Percentiles rank a stretch among this genome's conserved stretches.
These are phyloP conservation scores for Salix koriyanagi DNA, from an alignment of 345 rosid genomes.

Conservation along the genomic window DNA sequence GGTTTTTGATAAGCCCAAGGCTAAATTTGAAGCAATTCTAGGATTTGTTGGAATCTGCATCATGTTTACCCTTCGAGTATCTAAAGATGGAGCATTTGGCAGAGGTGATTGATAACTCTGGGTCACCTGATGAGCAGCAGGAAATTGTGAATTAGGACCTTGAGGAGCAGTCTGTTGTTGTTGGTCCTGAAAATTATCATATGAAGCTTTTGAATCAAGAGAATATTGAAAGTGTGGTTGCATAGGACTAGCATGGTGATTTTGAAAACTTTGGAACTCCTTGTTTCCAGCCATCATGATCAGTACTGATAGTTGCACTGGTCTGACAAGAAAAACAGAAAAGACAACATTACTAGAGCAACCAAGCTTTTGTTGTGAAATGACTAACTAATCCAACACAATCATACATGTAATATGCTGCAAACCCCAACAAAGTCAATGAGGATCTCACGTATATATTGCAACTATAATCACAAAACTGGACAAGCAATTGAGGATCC, in stretches of 20 bases:
- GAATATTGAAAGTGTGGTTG: constrained; percentile 59
- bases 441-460: background rate
- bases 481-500: background rate
- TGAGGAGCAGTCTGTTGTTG: constrained; percentile 63
- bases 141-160: constrained; percentile 52
- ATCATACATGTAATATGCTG: background rate
- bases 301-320: constrained; percentile 45
- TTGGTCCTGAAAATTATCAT: constrained; percentile 58
- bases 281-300: constrained; percentile 70
- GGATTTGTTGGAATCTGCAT: constrained; percentile 97
- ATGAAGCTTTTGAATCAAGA: constrained; percentile 52
- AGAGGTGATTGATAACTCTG: constrained; percentile 47
- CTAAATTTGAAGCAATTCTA: constrained; percentile 89
- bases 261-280: constrained; percentile 53
- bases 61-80: constrained; percentile 67
- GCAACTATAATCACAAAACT: background rate
- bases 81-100: constrained; percentile 48
- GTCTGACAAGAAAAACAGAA: constrained; percentile 51
- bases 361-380: constrained; percentile 6
- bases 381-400: background rate
- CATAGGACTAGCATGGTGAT: constrained; percentile 53
- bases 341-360: constrained; percentile 10
- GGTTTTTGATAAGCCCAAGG: constrained; percentile 58
- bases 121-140: constrained; percentile 45
- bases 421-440: constrained; percentile 1